Evolutionary conservation across 1,284 basidiomycete genomes (phyloP).

Genomic region (Cryptococcus amylolentus): DNA sequence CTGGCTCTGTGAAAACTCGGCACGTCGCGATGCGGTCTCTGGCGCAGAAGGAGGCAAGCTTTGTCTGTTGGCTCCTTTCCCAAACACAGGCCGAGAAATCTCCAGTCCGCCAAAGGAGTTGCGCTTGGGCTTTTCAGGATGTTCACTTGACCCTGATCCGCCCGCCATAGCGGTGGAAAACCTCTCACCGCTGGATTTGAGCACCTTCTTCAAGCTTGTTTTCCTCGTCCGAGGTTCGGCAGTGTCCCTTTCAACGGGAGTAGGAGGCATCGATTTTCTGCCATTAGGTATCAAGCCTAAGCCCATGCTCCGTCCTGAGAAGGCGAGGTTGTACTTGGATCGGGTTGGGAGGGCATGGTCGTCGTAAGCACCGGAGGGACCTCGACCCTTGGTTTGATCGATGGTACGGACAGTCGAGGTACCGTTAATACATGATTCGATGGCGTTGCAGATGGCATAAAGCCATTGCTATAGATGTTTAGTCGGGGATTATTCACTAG

Average conservation of each 20-base stretch:
- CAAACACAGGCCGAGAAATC: constrained; percentile 18
- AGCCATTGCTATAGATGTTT: constrained; percentile 49
- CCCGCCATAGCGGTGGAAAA: constrained; percentile 26
- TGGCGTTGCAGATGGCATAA: constrained; percentile 53
- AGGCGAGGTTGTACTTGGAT: constrained; percentile 14
- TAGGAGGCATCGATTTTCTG: constrained; percentile 35
- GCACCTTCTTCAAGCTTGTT: constrained; percentile 42
- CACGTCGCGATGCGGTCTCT: constrained; percentile 1
- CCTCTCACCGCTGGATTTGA: constrained; percentile 33
- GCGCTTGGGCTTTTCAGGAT: constrained; percentile 5
- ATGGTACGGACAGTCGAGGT: constrained; percentile 50
- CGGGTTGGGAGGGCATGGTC: constrained; percentile 30
- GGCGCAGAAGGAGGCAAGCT: constrained; percentile 12
- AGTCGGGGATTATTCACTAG: neutral
- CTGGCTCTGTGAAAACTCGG: neutral
- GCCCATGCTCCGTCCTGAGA: constrained; percentile 12
- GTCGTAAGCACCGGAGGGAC: constrained; percentile 35
- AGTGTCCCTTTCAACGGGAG: constrained; percentile 9
- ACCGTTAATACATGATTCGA: constrained; percentile 55
- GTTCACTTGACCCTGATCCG: neutral
- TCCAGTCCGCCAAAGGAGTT: constrained; percentile 17
- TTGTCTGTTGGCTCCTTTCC: constrained; percentile 8
- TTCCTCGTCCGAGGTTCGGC: constrained; percentile 23
- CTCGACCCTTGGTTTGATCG: constrained; percentile 22
- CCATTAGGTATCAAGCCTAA: constrained; percentile 8